Evolutionary conservation across 2,329 filamentous ascomycete genomes (phyloP), one percentile per base, ranked within the genome.

Genomic region (Colletotrichum sp.): DNA sequence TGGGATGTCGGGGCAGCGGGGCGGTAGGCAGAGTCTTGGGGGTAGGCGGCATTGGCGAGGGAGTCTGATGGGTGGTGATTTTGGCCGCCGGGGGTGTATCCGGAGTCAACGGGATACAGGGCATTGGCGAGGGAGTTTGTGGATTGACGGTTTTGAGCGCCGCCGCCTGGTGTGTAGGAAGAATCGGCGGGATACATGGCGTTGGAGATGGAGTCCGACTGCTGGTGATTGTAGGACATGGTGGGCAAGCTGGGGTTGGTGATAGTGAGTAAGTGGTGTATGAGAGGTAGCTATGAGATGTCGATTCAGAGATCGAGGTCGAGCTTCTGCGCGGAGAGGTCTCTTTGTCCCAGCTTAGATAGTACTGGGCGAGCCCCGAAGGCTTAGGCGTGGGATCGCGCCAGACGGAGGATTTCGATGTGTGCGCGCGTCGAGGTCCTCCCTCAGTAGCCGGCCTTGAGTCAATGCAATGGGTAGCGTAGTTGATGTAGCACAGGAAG

Each of bases 31-130:
- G 65, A 76, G 69, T 77, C 68, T 68, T 67, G 66, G 7, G 75
- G 75, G 73, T 77, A 77, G 48, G 75, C 75, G 34, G 73, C 75
- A 36, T 77, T 77, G 64, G 14, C 60, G 34, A 77, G 75, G n/a
- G 75, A 75, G 64, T 24, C 55, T n/a, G 71, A 68, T 28, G 71
- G 36, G 64, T 60, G 48, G 36, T 60, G 36, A 28, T 61, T 30
- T 61, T 61, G 59, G 18, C 43, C 43, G n/a, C 48, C 66, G 21
- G 75, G 75, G 13, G 64, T 68, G 52, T 77, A 77, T 28, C 59
- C 61, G 30, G 68, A 76, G 69, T 77, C 68, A 48, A 61, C 60
- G 9, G 75, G 75, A 69, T 77, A 77, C 34, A 74, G 73, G 43
- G 73, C 75, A 64, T 77, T 77, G 59, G 14, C 60, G 57, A 77